Conservation (phyloP, 768 basidiomycete species). For the Albatrellus ellisii region DNA sequence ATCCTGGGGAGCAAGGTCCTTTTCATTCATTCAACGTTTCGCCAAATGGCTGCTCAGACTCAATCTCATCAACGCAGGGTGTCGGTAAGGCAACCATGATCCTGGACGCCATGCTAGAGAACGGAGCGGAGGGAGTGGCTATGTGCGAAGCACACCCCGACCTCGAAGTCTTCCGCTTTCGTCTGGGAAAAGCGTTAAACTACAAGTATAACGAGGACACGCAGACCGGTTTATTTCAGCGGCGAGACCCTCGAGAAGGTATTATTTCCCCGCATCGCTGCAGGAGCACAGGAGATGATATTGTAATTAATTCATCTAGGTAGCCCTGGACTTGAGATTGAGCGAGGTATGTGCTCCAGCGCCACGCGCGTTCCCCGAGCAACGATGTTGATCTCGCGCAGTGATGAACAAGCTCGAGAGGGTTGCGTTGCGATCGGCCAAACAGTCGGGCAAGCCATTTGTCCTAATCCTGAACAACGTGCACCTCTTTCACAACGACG, state of each 20-base stretch:
- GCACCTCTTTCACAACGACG: slow-evolving; percentile 64
- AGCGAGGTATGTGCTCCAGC: slow-evolving; percentile 38
- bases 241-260: slow-evolving; percentile 76
- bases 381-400: slow-evolving; percentile 12
- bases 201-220: slow-evolving; percentile 81
- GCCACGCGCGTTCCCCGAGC: neutral
- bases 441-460: slow-evolving; percentile 47
- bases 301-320: slow-evolving; percentile 22
- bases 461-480: slow-evolving; percentile 76
- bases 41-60: slow-evolving; percentile 1
- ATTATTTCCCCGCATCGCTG: slow-evolving; percentile 8
- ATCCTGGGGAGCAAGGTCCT: slow-evolving; percentile 65
- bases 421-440: slow-evolving; percentile 57
- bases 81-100: slow-evolving; percentile 78
- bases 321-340: slow-evolving; percentile 71
- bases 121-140: slow-evolving; percentile 58
- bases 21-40: slow-evolving; percentile 3
- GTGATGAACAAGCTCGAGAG: slow-evolving; percentile 79
- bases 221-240: slow-evolving; percentile 67
- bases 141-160: slow-evolving; percentile 80
- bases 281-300: slow-evolving; percentile 2
- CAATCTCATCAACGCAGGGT: slow-evolving; percentile 30
- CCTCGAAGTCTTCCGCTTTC: slow-evolving; percentile 74
- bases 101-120: slow-evolving; percentile 65
- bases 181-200: slow-evolving; percentile 76